Evolutionary conservation across 2,329 filamentous ascomycete genomes (phyloP).

Genomic region (Bipolaris bicolor): DNA sequence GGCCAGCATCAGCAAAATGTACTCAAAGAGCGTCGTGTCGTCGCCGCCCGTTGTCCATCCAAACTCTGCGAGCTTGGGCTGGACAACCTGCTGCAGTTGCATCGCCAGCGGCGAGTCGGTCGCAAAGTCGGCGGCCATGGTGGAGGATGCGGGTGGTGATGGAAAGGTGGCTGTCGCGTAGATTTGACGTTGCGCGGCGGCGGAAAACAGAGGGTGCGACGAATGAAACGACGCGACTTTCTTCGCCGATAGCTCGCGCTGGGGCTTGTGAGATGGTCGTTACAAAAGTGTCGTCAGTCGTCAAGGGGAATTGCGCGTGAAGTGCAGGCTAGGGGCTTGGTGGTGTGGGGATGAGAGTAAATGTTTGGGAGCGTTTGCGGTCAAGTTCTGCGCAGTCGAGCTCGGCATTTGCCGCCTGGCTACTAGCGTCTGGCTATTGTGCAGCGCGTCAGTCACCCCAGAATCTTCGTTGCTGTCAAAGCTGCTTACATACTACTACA

Average conservation of each 20-base stretch:
- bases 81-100: slow-evolving; percentile 80
- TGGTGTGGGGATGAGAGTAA: slow-evolving; percentile 15
- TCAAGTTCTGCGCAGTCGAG: slow-evolving; percentile 21
- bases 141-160: slow-evolving; percentile 14
- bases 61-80: slow-evolving; percentile 89
- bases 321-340: slow-evolving; percentile 10
- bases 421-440: slow-evolving; percentile 8
- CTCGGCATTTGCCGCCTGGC: slow-evolving; percentile 17
- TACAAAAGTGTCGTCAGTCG: slow-evolving; percentile 19
- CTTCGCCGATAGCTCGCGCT: slow-evolving; percentile 22
- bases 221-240: slow-evolving; percentile 27
- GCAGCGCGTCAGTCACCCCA: not conserved
- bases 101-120: slow-evolving; percentile 83
- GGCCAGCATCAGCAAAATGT: slow-evolving; percentile 95
- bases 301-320: slow-evolving; percentile 18
- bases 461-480: not conserved
- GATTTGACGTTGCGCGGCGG: slow-evolving; percentile 20
- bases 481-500: not conserved
- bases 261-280: slow-evolving; percentile 14
- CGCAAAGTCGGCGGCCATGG: slow-evolving; percentile 78
- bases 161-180: slow-evolving; percentile 20
- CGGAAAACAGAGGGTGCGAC: slow-evolving; percentile 30
- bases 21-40: slow-evolving; percentile 87
- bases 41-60: slow-evolving; percentile 86
- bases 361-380: slow-evolving; percentile 18